Conservation (phyloP, 192 early-diverging fungal species). For the Globomyces pollinis-pini region DNA sequence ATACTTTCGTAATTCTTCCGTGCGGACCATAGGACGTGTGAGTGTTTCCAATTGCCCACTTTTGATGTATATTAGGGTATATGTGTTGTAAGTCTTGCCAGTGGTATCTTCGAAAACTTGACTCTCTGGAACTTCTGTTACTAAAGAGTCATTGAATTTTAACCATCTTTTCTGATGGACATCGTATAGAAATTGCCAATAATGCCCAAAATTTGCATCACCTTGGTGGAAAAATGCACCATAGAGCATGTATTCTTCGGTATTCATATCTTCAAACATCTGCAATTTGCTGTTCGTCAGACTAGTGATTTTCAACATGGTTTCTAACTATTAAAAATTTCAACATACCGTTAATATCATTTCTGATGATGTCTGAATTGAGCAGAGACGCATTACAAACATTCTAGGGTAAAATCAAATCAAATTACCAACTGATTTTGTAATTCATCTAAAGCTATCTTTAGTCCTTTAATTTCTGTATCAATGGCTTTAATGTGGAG, state of each 20-base stretch:
- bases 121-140: conserved; percentile 24
- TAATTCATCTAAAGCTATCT: conserved; percentile 1
- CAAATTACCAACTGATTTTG: conserved; percentile 9
- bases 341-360: not conserved
- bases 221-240: conserved; percentile 32
- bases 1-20: not conserved
- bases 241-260: conserved; percentile 18
- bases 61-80: conserved; percentile 25
- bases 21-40: not conserved
- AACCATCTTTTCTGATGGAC: conserved; percentile 20
- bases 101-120: conserved; percentile 29
- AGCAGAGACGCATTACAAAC: not conserved
- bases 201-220: conserved; percentile 34
- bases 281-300: not conserved
- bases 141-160: conserved; percentile 30
- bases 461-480: not conserved
- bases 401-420: too few relatives aligned
- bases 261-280: conserved; percentile 10
- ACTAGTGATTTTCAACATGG: not conserved
- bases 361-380: not conserved
- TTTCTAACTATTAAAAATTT: not conserved
- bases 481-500: not conserved
- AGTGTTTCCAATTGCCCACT: conserved; percentile 1
- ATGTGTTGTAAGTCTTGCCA: conserved; percentile 21
- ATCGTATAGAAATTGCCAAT: conserved; percentile 30